A percentile compares a stretch with the other conserved stretches of the same genome.
Conservation (phyloP, 1,284 basidiomycete genomes). For the Leccinum angustisporum region DNA sequence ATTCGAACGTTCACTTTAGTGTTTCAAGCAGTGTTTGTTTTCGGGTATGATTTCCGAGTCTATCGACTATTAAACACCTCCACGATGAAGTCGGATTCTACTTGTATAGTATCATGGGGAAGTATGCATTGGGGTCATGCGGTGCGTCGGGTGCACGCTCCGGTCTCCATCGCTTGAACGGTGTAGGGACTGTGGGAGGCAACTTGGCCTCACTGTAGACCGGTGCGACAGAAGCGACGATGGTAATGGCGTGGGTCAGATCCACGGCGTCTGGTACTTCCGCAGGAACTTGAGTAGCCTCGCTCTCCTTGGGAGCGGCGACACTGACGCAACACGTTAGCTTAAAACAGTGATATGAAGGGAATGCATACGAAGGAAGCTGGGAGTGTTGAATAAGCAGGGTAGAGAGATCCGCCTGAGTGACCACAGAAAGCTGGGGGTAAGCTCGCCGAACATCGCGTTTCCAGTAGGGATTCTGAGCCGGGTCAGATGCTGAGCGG, state of each 20-base stretch:
- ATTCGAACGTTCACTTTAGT: not conserved
- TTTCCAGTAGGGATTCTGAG: conserved; percentile 90
- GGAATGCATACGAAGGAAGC: conserved; percentile 55
- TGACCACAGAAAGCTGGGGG: conserved; percentile 83
- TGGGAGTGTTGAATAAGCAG: conserved; percentile 82
- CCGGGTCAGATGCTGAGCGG: conserved; percentile 70
- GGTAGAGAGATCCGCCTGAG: conserved; percentile 76
- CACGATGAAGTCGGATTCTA: conserved; percentile 39
- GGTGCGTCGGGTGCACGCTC: conserved; percentile 68
- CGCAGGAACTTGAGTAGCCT: conserved; percentile 49
- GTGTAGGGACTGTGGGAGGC: conserved; percentile 68
- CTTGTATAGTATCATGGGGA: conserved; percentile 82
- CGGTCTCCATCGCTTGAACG: conserved; percentile 73
- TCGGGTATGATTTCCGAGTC: conserved; percentile 8
- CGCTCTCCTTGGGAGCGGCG: conserved; percentile 50
- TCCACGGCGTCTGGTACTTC: conserved; percentile 47
- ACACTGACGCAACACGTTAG: conserved; percentile 43
- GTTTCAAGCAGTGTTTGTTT: not conserved
- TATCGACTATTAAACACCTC: conserved; percentile 12
- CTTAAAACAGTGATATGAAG: conserved; percentile 2
- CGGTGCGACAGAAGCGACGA: conserved; percentile 59
- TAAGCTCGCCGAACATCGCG: conserved; percentile 91
- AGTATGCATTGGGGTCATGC: conserved; percentile 75
- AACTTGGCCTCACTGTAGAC: conserved; percentile 64
- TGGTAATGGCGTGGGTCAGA: conserved; percentile 69